Conservation (phyloP, 306 rosid genomes). For the Castanopsis chinensis region DNA sequence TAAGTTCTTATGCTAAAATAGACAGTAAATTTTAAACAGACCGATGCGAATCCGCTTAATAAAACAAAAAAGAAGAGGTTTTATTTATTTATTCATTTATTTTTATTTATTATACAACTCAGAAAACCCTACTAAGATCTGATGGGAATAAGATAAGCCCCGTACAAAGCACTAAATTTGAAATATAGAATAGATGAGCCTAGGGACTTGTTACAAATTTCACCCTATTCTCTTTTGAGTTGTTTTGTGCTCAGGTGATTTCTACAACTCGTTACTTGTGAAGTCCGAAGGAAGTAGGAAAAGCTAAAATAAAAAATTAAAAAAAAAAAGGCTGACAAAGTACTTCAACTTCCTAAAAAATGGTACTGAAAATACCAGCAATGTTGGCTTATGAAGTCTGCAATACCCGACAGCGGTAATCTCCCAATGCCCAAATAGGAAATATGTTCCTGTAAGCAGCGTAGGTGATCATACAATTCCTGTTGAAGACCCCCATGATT, state of each 20-base stretch:
- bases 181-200: not conserved
- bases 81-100: too few relatives aligned
- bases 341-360: not conserved
- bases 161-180: too few relatives aligned
- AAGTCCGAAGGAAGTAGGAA: not conserved
- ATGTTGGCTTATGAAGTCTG: conserved; percentile 21
- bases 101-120: too few relatives aligned
- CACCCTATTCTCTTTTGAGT: not conserved
- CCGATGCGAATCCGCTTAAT: too few relatives aligned
- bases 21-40: too few relatives aligned
- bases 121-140: too few relatives aligned
- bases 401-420: conserved; percentile 52
- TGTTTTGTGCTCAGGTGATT: not conserved
- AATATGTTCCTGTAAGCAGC: conserved; percentile 82
- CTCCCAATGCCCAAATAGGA: conserved; percentile 94
- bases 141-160: too few relatives aligned
- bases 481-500: conserved; percentile 87
- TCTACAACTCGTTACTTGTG: not conserved
- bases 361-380: not conserved
- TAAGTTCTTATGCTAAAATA: too few relatives aligned
- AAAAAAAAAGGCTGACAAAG: not conserved
- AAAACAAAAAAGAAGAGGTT: too few relatives aligned
- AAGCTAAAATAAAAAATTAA: not conserved
- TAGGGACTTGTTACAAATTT: not conserved
- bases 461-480: conserved; percentile 79